Percentiles rank a stretch among this genome's conserved stretches.
These are phyloP conservation scores for Schwanniomyces sp. DNA, from an alignment of 805 yeast species.

Conservation along the genomic window DNA sequence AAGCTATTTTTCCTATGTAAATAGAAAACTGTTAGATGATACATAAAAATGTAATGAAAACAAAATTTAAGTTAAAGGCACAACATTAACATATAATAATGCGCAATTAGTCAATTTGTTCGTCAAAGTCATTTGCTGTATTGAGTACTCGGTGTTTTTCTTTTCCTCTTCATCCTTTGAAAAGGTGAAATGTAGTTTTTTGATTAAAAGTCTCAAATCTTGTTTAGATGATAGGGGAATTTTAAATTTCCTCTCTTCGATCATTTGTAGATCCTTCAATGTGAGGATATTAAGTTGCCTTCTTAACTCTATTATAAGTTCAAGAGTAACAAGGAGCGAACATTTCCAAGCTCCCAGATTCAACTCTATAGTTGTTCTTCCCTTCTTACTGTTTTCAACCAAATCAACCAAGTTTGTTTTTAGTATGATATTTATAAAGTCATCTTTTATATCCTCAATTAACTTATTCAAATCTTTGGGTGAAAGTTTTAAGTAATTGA, in stretches of 20 bases:
- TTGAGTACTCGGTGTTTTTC: slow-evolving; percentile 12
- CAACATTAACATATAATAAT: slow-evolving; percentile 18
- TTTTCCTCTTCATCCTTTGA: slow-evolving; percentile 14
- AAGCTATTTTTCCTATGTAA: not conserved
- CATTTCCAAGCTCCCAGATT: slow-evolving; percentile 20
- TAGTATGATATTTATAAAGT: slow-evolving; percentile 5
- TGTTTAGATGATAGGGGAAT: slow-evolving; percentile 1
- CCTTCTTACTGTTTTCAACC: slow-evolving; percentile 2
- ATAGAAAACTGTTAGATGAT: slow-evolving; percentile 1
- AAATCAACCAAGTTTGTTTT: slow-evolving; percentile 3
- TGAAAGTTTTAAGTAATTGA: slow-evolving; percentile 22
- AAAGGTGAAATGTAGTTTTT: slow-evolving; percentile 7
- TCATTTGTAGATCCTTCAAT: slow-evolving; percentile 10
- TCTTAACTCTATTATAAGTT: slow-evolving; percentile 17
- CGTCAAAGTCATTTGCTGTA: slow-evolving; percentile 12
- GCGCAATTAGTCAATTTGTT: slow-evolving; percentile 13
- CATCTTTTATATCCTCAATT: slow-evolving; percentile 13
- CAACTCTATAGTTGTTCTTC: slow-evolving; percentile 6
- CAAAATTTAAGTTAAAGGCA: slow-evolving; percentile 12
- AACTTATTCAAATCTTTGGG: slow-evolving; percentile 19
- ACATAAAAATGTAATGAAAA: not conserved
- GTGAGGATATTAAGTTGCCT: slow-evolving; percentile 9
- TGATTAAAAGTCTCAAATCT: slow-evolving; percentile 8
- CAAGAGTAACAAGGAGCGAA: slow-evolving; percentile 17
- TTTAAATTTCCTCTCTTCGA: slow-evolving; percentile 9